phyloP scores from a whole-genome alignment of 345 rosid genomes.

The Eucalyptus grandis region DNA sequence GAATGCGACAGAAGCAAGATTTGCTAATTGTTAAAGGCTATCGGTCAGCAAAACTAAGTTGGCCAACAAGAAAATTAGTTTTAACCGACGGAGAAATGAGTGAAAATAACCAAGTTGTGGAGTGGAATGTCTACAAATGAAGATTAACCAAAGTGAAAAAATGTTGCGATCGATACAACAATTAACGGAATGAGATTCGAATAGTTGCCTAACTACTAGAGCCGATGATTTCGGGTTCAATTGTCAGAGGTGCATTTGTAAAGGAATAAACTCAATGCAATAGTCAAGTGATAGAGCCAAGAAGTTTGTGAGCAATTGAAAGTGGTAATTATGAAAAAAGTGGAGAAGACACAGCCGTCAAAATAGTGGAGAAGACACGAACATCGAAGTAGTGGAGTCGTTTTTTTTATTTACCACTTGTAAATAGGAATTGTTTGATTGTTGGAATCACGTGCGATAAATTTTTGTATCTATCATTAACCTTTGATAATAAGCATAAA shows the following conservation, averaged over 20 bases:
- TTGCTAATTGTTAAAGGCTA: not conserved
- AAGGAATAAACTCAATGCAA: not conserved
- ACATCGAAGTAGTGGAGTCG: no score
- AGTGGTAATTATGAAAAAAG: not conserved
- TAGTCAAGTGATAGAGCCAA: not conserved
- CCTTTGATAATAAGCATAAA: not conserved
- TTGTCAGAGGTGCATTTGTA: not conserved
- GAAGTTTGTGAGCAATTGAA: not conserved
- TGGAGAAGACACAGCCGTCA: not conserved
- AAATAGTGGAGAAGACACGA: not conserved
- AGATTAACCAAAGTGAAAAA: not conserved
- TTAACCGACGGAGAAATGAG: not conserved
- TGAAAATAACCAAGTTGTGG: not conserved
- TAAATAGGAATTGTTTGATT: not conserved
- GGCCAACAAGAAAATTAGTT: not conserved
- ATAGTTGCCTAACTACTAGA: not conserved
- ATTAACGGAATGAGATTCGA: not conserved
- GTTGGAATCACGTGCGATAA: not conserved
- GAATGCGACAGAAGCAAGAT: not conserved
- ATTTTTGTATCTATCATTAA: not conserved
- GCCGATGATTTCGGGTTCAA: not conserved
- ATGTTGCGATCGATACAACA: not conserved
- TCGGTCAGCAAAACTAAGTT: not conserved
- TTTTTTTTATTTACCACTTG: not conserved
- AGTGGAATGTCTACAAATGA: not conserved